Percentiles rank a stretch among this genome's conserved stretches.
These are phyloP conservation scores for Babjeviella inositovora DNA, from an alignment of 805 yeast species.

Conservation along the genomic window DNA sequence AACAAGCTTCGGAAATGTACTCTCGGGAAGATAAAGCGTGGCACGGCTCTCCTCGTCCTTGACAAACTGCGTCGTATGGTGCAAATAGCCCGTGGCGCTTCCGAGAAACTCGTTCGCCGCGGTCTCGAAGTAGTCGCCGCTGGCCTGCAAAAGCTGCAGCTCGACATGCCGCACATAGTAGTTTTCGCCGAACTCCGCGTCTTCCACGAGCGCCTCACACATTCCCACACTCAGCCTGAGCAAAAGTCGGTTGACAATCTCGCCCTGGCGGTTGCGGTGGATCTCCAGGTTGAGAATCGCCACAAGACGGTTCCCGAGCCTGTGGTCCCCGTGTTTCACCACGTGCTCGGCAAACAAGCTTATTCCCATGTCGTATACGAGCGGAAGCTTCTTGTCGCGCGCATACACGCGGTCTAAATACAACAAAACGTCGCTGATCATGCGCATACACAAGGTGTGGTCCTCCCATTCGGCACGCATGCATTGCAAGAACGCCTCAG, in stretches of 20 bases:
- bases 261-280: slow-evolving; percentile 36
- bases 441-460: slow-evolving; percentile 55
- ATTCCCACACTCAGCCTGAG: slow-evolving; percentile 49
- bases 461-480: slow-evolving; percentile 46
- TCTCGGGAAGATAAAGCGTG: slow-evolving; percentile 32
- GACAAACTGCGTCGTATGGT: slow-evolving; percentile 32
- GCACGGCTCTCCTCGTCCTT: slow-evolving; percentile 47
- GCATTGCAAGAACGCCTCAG: slow-evolving; percentile 11
- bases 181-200: slow-evolving; percentile 29
- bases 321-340: slow-evolving; percentile 27
- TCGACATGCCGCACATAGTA: slow-evolving; percentile 55
- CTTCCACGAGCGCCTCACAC: slow-evolving; percentile 33
- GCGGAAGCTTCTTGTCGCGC: slow-evolving; percentile 43
- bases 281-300: slow-evolving; percentile 36
- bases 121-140: slow-evolving; percentile 36
- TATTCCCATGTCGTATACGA: slow-evolving; percentile 62
- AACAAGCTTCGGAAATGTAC: slow-evolving; percentile 35
- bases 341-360: slow-evolving; percentile 47
- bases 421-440: slow-evolving; percentile 74
- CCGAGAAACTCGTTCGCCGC: slow-evolving; percentile 27
- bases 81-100: slow-evolving; percentile 40
- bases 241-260: slow-evolving; percentile 36
- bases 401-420: slow-evolving; percentile 79
- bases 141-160: slow-evolving; percentile 36
- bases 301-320: slow-evolving; percentile 34